Evolutionary conservation across 345 rosid genomes (phyloP).

Genomic region (Erysimum cheiranthoides): DNA sequence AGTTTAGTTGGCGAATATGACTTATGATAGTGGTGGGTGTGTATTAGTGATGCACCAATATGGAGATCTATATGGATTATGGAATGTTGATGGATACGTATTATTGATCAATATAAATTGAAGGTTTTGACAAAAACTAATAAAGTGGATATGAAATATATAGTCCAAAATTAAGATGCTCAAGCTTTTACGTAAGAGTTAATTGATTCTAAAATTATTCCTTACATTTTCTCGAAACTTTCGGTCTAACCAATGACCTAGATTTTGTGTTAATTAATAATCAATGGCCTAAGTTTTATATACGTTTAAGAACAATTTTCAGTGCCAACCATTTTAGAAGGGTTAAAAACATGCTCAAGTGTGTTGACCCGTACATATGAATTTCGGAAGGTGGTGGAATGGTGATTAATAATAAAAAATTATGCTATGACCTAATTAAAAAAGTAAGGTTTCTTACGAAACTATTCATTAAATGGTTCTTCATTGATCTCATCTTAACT

Average conservation of each 20-base stretch:
- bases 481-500: not conserved
- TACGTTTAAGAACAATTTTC: not conserved
- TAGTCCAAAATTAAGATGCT: slow-evolving; percentile 7
- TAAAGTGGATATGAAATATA: slow-evolving; percentile 16
- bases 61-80: slow-evolving; percentile 5
- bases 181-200: slow-evolving; percentile 19
- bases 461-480: not conserved
- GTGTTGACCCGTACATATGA: not conserved
- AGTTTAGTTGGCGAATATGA: not conserved
- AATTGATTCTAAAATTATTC: not conserved
- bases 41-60: slow-evolving; percentile 32
- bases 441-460: not conserved
- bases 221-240: not conserved
- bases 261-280: not conserved
- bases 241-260: slow-evolving; percentile 5
- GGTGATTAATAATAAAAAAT: not conserved
- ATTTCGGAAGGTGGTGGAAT: not conserved
- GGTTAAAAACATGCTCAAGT: not conserved
- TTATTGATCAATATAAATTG: slow-evolving; percentile 11
- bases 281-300: not conserved
- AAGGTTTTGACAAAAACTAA: not conserved
- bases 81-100: slow-evolving; percentile 22
- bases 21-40: slow-evolving; percentile 26
- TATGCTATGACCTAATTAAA: not conserved
- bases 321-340: not conserved